Evolutionary conservation across 306 rosid species (phyloP).

Genomic region (Glycine latifolia): DNA sequence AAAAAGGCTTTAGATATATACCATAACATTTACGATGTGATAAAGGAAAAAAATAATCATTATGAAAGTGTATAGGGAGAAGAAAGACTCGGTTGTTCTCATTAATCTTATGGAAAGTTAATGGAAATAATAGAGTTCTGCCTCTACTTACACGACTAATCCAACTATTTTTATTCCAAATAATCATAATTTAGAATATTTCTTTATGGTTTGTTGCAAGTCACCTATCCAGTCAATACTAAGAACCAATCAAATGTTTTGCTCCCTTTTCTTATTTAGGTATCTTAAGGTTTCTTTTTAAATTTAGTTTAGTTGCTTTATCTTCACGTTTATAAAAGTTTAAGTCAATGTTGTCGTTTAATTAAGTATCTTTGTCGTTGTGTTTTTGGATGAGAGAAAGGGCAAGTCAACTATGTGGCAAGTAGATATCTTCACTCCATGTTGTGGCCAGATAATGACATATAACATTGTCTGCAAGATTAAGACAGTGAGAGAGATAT

Average conservation of each 20-base stretch:
- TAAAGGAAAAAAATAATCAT: too few relatives aligned
- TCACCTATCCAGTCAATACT: neutral
- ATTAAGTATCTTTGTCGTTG: neutral
- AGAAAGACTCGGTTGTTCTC: neutral
- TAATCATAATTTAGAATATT: neutral
- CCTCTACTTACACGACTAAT: neutral
- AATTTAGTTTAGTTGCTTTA: neutral
- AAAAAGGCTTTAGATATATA: too few relatives aligned
- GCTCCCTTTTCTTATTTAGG: neutral
- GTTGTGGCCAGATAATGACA: conserved; percentile 43
- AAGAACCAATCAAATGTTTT: neutral
- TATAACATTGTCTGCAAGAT: conserved; percentile 23
- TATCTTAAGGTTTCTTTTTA: conserved; percentile 6
- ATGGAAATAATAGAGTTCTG: neutral
- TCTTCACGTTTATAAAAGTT: neutral
- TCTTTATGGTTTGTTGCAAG: neutral
- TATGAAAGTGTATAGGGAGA: too few relatives aligned
- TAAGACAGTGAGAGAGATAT: conserved; percentile 35
- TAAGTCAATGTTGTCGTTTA: conserved; percentile 3
- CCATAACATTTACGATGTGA: too few relatives aligned
- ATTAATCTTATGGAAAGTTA: neutral
- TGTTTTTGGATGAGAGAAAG: conserved; percentile 2
- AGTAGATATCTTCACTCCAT: conserved; percentile 21
- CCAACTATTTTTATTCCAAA: neutral
- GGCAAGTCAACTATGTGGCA: conserved; percentile 37